phyloP scores from a whole-genome alignment of 2,329 filamentous ascomycete genomes.

The Pestalotiopsis sp. region DNA sequence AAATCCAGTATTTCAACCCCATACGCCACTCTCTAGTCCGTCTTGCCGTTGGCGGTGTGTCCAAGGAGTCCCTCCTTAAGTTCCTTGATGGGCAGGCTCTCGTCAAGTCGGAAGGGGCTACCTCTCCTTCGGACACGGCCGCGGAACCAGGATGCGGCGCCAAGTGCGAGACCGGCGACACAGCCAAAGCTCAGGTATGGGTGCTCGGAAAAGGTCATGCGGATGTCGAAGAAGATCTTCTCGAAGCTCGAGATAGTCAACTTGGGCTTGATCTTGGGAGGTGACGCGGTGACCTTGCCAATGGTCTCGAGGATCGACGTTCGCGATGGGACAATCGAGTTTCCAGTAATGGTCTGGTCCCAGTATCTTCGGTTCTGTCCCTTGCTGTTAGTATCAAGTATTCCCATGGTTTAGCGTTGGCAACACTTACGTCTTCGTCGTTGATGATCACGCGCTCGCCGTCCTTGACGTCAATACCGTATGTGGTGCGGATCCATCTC shows the following conservation, averaged over 20 bases:
- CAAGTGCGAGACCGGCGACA: slow-evolving; percentile 59
- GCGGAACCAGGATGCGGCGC: slow-evolving; percentile 55
- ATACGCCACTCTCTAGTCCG: slow-evolving; percentile 39
- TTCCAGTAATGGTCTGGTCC: slow-evolving; percentile 88
- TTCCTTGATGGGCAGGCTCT: slow-evolving; percentile 51
- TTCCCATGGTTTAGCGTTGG: neutral
- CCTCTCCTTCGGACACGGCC: slow-evolving; percentile 57
- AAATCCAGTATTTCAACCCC: neutral
- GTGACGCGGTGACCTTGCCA: slow-evolving; percentile 68
- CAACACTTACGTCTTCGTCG: slow-evolving; percentile 83
- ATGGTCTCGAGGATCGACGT: slow-evolving; percentile 90
- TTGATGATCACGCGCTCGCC: slow-evolving; percentile 96
- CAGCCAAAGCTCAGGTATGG: slow-evolving; percentile 61
- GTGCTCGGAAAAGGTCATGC: slow-evolving; percentile 60
- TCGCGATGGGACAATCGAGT: slow-evolving; percentile 85
- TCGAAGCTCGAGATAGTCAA: slow-evolving; percentile 74
- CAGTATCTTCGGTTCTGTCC: slow-evolving; percentile 86
- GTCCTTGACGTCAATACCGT: slow-evolving; percentile 84
- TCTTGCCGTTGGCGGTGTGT: slow-evolving; percentile 52
- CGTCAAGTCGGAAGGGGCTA: slow-evolving; percentile 65
- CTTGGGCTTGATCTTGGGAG: slow-evolving; percentile 75
- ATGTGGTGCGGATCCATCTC: slow-evolving; percentile 93
- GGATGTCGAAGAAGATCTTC: slow-evolving; percentile 71
- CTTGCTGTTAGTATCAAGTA: neutral
- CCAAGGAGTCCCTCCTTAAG: slow-evolving; percentile 69